A percentile compares a stretch with the other conserved stretches of the same genome.
These are phyloP conservation scores for Fragaria nilgerrensis DNA, from an alignment of 306 rosid species.

Conservation along the genomic window DNA sequence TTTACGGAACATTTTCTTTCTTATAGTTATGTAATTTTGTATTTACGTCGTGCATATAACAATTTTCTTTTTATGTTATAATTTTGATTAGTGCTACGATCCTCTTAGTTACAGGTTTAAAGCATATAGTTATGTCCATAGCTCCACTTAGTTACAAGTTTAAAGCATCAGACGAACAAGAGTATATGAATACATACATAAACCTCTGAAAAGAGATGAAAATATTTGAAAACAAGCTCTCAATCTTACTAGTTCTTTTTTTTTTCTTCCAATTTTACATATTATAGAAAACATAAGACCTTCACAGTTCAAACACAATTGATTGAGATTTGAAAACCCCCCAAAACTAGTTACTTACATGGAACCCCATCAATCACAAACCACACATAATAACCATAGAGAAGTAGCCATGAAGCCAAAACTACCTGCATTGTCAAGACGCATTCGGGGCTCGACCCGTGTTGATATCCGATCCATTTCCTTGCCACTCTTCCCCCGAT, in stretches of 20 bases:
- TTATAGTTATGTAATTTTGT: no score
- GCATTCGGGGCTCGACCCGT: conserved; percentile 46
- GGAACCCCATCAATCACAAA: neutral
- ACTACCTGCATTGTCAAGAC: conserved; percentile 2
- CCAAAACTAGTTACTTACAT: neutral
- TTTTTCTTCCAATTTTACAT: no score
- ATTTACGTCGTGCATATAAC: no score
- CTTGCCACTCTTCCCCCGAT: conserved; percentile 49
- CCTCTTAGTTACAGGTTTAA: no score
- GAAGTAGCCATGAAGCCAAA: neutral
- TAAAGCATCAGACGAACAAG: no score
- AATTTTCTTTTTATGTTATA: no score
- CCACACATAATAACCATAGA: neutral
- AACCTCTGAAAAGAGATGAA: neutral
- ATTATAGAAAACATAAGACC: no score
- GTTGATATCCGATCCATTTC: conserved; percentile 42
- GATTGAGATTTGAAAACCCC: neutral
- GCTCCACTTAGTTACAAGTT: neutral
- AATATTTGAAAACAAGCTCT: neutral
- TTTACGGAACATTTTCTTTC: no score
- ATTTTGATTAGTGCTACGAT: no score
- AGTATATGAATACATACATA: neutral
- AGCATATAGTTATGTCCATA: no score
- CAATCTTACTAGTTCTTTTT: neutral
- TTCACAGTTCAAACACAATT: neutral